Evolutionary conservation across 192 early-diverging fungal genomes (phyloP), one percentile per base, ranked within the genome.

Genomic region (Backusella tuberculispora): DNA sequence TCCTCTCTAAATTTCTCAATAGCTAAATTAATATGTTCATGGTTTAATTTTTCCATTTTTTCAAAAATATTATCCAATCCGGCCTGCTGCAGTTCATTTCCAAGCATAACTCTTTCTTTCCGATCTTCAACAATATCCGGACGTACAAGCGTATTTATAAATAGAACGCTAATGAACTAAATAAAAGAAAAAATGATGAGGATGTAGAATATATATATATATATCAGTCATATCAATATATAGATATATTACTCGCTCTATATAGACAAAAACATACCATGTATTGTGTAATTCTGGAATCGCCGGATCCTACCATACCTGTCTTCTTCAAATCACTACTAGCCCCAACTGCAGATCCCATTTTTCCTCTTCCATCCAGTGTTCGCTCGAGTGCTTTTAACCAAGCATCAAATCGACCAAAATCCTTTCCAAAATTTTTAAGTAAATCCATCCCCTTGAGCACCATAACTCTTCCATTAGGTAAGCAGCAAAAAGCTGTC

Each of bases 311-410:
- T 60, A 66, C 72, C 43, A 78, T 63, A 15, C 91, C 91, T 60
- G 88, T 73, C 76, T 88, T 88, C 24, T 85, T 86, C 72, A 90
- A 74, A 69, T 94, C 91, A 24, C 90, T 89, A 47, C 87, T 89
- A 26, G 87, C 92, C n/a, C 91, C 90, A 0, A 94, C 91, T 40
- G 88, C 85, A 72, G 89, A 90, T 10, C 93, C 93, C 82, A 92
- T 91, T 19, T 89, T 87, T 13, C 93, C 93, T 24, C 92, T 86
- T 3, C 92, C 90, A 65, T 93, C 88, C 29, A 94, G 84, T 17
- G 90, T 90, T 14, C 84, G 80, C 63, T 91, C 89, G 15, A 93
- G 63, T 15, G 89, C 84, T 41, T 83, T 81, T 78, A 94, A 82
- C 93, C 93, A 94, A 34, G 91, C 85, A 80, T 92, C 90, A 47